Evolutionary conservation across 2,329 filamentous ascomycete species (phyloP), one percentile per base, ranked within the genome.

Genomic region (Paraphoma chrysanthemicola): DNA sequence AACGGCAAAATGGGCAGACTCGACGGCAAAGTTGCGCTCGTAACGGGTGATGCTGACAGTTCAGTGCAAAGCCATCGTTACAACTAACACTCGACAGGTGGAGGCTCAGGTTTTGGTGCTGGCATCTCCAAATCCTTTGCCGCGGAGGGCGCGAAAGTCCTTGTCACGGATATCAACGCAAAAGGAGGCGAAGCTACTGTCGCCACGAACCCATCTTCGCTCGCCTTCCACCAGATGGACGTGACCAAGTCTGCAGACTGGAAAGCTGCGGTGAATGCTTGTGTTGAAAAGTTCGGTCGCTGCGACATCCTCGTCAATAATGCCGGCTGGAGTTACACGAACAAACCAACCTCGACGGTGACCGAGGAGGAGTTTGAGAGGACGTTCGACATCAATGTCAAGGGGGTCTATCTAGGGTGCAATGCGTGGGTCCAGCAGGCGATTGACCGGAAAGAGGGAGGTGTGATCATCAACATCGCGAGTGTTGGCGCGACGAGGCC

Each of bases 331-430:
- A 84, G 81, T 0, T 84, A 87, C 55, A 81, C 81, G 31, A 78
- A 77, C 60, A 78, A 79, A 78, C 82, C 87, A 0, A 89, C 88
- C 0, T 75, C 82, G 29, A 81, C 87, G 0, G 88, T 90, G 2
- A 88, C 86, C 0, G 86, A 90, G 51, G 79, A 81, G 4, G 88
- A 91, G 46, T 91, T 88, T 57, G 86, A 90, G 63, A 79, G 83
- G 44, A 85, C 88, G 38, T 88, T 91, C 71, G 82, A 83, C 51
- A 87, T 90, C 57, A 91, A 91, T 62, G 86, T 91, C 58, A 89
- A 88, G 75, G 84, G 85, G 2, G 82, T 91, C 44, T 91, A 84
- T 71, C 72, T 86, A 17, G 87, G 86, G 0, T 84, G 85, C 1
- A 81, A 81, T 51, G 83, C 87, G 3, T 79, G 88, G 38, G 74